Base-by-base conservation (phyloP, 345 rosid genomes). In the Kandelia obovata region DNA sequence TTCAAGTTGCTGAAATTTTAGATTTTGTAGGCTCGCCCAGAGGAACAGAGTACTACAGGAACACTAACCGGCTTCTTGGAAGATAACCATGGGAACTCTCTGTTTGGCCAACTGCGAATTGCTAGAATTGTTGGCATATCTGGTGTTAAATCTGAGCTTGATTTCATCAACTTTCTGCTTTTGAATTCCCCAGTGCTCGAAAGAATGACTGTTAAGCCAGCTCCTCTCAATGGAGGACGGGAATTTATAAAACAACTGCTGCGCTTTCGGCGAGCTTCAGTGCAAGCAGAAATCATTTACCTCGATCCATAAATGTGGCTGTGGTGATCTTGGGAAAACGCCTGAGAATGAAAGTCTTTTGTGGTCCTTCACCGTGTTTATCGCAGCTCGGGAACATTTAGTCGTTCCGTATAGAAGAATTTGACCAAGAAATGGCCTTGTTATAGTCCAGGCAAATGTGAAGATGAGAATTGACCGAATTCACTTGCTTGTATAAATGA, bases 121-220 rank as follows among this genome's bases (percentile, higher is more conserved):
- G 88, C 74, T 15, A 88, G 75, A 71, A 74, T 88, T 43, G 67
- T 49, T 17, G 86, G 83, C 65, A 80, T 85, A 32, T 74, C 76
- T 53, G 89, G 86, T 51, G 69, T 71, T 6, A 77, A 58, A 76
- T 67, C 83, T 5, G 94, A 88, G 62, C 81, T 86, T 73, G 84
- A 83, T 67, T 88, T 83, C 72, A 83, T 86, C 17, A 70, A 81
- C 61, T 86, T 84, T 74, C 23, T 88, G 73, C 91, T 86, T 6
- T 82, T 84, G 31, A 87, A 86, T 63, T 78, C 86, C 13, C 88
- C 94, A 0, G 68, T 73, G 28, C 89, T 88, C 13, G 91, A 88
- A 75, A 84, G 58, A 71, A 73, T 88, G 89, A 80, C 83, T 31
- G 59, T 88, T 26, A 86, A 78, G 73, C 91, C 89, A 21, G 69